Percentiles rank a stretch among this genome's conserved stretches.
Evolutionary conservation across 352 stramenopile species (phyloP).

Genomic region (Globisporangium heterothallicum): DNA sequence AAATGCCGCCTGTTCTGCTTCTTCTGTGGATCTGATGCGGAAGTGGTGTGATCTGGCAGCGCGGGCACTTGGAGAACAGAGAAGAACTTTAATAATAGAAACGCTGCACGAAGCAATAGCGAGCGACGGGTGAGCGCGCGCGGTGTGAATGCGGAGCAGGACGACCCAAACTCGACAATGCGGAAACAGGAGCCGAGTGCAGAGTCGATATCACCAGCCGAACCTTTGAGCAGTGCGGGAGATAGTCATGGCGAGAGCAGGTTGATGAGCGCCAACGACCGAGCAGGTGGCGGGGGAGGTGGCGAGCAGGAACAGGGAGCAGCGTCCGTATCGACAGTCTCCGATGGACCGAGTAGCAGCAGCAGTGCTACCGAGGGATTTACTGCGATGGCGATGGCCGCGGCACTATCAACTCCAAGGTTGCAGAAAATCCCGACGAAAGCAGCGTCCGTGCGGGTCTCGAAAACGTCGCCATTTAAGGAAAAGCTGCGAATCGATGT

Average conservation of each 20-base stretch:
- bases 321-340: background rate
- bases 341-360: background rate
- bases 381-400: background rate
- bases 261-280: background rate
- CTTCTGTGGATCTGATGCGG: too few species aligned
- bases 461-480: conserved; percentile 15
- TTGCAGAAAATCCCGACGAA: conserved; percentile 4
- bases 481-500: conserved; percentile 45
- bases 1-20: background rate
- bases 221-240: too few species aligned
- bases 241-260: conserved; percentile 1
- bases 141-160: background rate
- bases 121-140: background rate
- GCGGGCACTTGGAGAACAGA: too few species aligned
- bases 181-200: background rate
- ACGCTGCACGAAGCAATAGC: background rate
- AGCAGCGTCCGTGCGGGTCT: conserved; percentile 5
- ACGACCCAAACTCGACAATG: too few species aligned
- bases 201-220: too few species aligned
- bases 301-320: background rate
- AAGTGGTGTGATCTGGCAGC: background rate
- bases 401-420: conserved; percentile 1
- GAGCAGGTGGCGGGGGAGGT: background rate
- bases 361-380: background rate
- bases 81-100: conserved; percentile 6